Evolutionary conservation across 1,284 basidiomycete species (phyloP), one percentile per base, ranked within the genome.

Genomic region (Nidula niveotomentosa): DNA sequence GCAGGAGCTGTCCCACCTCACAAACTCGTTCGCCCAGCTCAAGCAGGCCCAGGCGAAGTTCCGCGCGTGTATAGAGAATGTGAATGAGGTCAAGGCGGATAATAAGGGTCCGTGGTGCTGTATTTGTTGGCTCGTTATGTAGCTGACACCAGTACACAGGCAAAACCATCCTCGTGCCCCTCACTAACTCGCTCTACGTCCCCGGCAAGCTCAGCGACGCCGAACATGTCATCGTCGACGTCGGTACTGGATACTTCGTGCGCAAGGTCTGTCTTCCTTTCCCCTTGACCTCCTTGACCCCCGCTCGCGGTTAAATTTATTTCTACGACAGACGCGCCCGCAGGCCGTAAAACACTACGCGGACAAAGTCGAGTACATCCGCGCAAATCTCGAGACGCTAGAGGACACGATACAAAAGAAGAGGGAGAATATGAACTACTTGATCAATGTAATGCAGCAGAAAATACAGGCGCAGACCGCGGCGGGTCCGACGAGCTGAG

Each of bases 221-320:
- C 1, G 89, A 94, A 49, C 85, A 93, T 60, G 95, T 99, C 49
- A 89, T 98, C 56, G 87, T 99, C 15, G 96, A 99, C 69, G 84
- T 99, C 35, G 96, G 96, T 1, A 98, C 96, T 0, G 96, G 96
- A 0, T 99, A 98, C 74, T 98, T 91, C 66, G 90, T 99, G 15
- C 89, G 93, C 71, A 98, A 98, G 83, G 95, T 94, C 53, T 6
- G 5, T 51, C 50, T 37, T 47, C 46, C 49, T 34, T 2, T 39
- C 45, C n/a, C 7, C 18, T n/a, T n/a, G n/a, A n/a, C n/a, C n/a
- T 30, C 52, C 15, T 15, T 52, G 18, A 43, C 30, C 36, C 35
- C 33, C 17, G 41, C 51, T 15, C 46, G 9, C 17, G 23, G n/a
- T 43, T 23, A 43, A 12, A 36, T 44, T 43, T 49, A 34, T 30